Base-by-base conservation (phyloP, 805 yeast species). In the Danielozyma ontarioensis region DNA sequence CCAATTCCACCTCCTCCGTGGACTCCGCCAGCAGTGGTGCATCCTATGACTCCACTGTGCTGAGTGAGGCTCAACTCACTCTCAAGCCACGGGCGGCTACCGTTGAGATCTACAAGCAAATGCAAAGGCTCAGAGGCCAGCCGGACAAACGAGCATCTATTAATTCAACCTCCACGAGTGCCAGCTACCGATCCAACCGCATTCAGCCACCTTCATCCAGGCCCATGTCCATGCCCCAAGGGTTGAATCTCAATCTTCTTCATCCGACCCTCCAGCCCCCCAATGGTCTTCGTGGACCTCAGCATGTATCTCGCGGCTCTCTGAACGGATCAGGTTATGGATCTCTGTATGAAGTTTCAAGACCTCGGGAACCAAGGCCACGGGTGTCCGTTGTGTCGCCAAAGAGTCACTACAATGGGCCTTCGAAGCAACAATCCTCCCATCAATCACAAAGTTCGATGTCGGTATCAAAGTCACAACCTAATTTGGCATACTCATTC, bases 1-100 rank as follows among this genome's bases (percentile, higher is more conserved):
- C 55, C n/a, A 39, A 41, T 15, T 53, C 64, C 0, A 39, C 42
- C 6, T 46, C 55, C 3, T 35, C 45, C 4, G 25, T 36, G 13
- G 27, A 24, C 12, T 46, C 52, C 4, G 27, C 18, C 14, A 13
- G 25, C 13, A 45, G 48, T 25, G 32, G 39, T 21, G 46, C 48
- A 2, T 48, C 55, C 8, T 51, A 26, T 36, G 48, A 49, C 22
- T 45, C 49, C 32, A 46, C 48, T 11, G 40, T 36, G 23, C 37
- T 51, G 2, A 52, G 55, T 16, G 50, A 44, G 8, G 26, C 39
- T 12, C 55, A 50, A 21, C 25, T 55, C 14, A 4, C 12, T 4
- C 12, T 25, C 17, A 25, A 25, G 13, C 7, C 14, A 7, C 15
- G 13, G 13, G 13, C 32, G 14, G 33, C 25, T 5, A 26, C 39